Evolutionary conservation across 192 early-diverging fungal genomes (phyloP).

Genomic region (Backusella circina): DNA sequence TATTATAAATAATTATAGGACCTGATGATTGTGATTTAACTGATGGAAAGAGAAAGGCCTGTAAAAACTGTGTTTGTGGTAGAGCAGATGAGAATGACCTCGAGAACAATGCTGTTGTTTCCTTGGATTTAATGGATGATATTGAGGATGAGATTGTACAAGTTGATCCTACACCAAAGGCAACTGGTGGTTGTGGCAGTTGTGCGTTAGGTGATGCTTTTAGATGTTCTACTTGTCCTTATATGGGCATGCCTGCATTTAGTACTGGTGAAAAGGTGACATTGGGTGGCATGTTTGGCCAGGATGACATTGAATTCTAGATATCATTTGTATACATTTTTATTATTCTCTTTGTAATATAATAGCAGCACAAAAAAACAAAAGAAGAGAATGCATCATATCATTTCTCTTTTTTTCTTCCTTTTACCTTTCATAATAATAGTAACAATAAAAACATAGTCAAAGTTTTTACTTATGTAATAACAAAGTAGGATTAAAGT

Average conservation of each 20-base stretch:
- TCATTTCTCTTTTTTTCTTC: not conserved
- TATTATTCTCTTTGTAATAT: not conserved
- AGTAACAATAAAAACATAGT: not conserved
- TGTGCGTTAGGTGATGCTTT: slow-evolving; percentile 98
- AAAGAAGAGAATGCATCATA: not conserved
- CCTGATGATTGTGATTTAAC: slow-evolving; percentile 71
- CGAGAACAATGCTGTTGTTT: slow-evolving; percentile 52
- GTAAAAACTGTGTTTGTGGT: slow-evolving; percentile 97
- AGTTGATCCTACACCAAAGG: slow-evolving; percentile 46
- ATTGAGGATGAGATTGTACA: slow-evolving; percentile 32
- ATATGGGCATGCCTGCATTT: slow-evolving; percentile 96
- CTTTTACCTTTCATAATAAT: not conserved
- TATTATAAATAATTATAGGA: slow-evolving; percentile 11
- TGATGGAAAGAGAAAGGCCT: slow-evolving; percentile 81
- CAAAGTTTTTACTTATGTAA: not conserved
- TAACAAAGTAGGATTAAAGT: too few species aligned
- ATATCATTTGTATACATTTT: not conserved
- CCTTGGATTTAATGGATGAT: slow-evolving; percentile 29
- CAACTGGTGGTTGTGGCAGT: slow-evolving; percentile 53
- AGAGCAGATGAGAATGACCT: slow-evolving; percentile 75
- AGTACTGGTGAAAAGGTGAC: slow-evolving; percentile 91
- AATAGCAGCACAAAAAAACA: not conserved
- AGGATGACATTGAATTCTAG: slow-evolving; percentile 35
- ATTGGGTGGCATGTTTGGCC: slow-evolving; percentile 62
- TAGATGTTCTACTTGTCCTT: slow-evolving; percentile 93